Conservation (phyloP, 208 protist species). For the Trypanosoma mega region DNA sequence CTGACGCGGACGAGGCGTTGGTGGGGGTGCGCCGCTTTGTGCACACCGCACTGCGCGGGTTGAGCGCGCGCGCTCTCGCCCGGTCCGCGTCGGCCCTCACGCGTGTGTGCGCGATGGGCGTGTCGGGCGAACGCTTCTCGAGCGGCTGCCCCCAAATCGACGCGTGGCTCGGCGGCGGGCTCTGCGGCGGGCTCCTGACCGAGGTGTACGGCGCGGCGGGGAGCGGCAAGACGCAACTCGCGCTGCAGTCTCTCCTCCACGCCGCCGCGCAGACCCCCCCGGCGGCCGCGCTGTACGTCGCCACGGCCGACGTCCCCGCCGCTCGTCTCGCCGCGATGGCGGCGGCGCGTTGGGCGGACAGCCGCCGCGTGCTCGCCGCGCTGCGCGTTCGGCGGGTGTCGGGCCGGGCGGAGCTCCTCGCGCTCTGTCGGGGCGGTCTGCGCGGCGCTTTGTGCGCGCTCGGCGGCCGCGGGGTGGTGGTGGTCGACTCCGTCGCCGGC, state of each 20-base stretch:
- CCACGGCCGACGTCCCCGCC: constrained; percentile 61
- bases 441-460: constrained; percentile 22
- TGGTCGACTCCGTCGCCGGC: constrained; percentile 69
- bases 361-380: constrained; percentile 40
- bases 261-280: constrained; percentile 28
- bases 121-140: background rate
- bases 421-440: constrained; percentile 34
- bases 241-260: constrained; percentile 57
- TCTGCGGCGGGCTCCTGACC: constrained; percentile 53
- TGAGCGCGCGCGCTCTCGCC: too few species aligned
- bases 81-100: background rate
- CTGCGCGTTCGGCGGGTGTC: constrained; percentile 47
- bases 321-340: constrained; percentile 30
- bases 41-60: too few species aligned
- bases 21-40: too few species aligned
- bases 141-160: constrained; percentile 30
- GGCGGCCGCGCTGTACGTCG: constrained; percentile 46
- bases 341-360: constrained; percentile 3
- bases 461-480: constrained; percentile 40
- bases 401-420: constrained; percentile 34
- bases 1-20: too few species aligned
- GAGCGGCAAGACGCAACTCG: constrained; percentile 78
- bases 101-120: background rate
- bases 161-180: constrained; percentile 36
- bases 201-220: constrained; percentile 76